Evolutionary conservation across 345 rosid genomes (phyloP).

Genomic region (Populus davidiana): DNA sequence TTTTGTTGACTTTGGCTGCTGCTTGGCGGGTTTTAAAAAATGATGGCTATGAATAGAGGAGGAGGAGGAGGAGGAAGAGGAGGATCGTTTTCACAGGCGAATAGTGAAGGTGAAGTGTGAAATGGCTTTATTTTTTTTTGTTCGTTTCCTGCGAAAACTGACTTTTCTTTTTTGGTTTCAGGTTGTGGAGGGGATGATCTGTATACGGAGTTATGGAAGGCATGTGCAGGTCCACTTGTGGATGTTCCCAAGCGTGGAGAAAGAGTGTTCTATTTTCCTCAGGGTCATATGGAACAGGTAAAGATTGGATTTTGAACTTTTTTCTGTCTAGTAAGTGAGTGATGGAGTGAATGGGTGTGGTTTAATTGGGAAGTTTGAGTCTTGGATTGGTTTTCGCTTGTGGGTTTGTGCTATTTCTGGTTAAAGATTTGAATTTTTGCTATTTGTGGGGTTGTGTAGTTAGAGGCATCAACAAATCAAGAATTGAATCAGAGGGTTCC

Average conservation of each 20-base stretch:
- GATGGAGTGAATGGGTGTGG: neutral
- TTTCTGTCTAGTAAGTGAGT: neutral
- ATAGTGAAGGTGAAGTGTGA: constrained; percentile 25
- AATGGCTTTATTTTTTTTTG: neutral
- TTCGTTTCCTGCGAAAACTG: constrained; percentile 18
- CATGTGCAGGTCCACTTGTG: constrained; percentile 82
- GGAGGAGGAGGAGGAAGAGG: neutral
- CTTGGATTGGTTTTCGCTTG: constrained; percentile 8
- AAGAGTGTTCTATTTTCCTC: constrained; percentile 82
- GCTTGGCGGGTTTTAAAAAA: constrained; percentile 14
- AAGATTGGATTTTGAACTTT: neutral
- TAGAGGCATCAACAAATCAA: constrained; percentile 88
- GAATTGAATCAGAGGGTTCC: constrained; percentile 73
- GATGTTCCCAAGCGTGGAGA: constrained; percentile 66
- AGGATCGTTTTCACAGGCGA: constrained; percentile 40
- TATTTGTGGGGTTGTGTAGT: constrained; percentile 44
- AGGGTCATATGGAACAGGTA: constrained; percentile 97
- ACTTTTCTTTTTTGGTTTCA: constrained; percentile 20
- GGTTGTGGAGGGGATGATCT: constrained; percentile 50
- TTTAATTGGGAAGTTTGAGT: constrained; percentile 1
- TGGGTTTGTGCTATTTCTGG: constrained; percentile 10
- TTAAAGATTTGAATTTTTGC: neutral
- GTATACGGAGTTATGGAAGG: constrained; percentile 77
- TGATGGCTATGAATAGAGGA: constrained; percentile 44
- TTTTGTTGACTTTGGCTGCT: neutral